Base-by-base conservation (phyloP, 768 basidiomycete species). In the Mycena vulgaris region DNA sequence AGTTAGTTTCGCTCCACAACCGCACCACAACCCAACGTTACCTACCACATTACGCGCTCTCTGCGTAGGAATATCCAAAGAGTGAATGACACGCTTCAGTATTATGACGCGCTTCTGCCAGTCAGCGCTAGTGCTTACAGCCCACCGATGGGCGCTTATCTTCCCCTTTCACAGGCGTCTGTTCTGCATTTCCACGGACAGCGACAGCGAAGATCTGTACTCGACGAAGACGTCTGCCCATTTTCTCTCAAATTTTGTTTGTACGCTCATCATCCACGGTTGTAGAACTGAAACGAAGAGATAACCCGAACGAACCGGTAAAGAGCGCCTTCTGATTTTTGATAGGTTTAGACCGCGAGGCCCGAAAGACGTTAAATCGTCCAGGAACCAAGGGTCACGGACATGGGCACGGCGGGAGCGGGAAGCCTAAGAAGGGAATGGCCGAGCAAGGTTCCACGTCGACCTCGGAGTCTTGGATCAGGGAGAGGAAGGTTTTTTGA, bases 161-260 rank as follows among this genome's bases (percentile, higher is more conserved):
- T 30, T 30, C 25, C 31, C n/a, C 47, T 25, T 45, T 27, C 25
- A 45, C 19, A 64, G 63, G 42, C 63, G 53, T 42, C 10, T 64
- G 40, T 37, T 55, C 8, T 47, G 42, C 42, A 51, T 52, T 27
- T 28, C 51, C 49, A 52, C 40, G 37, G 49, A 52, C 42, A 23
- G 23, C 63, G n/a, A 40, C 39, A 55, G 39, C 17, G 52, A 64
- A 42, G 63, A 64, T 55, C 42, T 33, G 63, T 47, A 53, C n/a
- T 25, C 40, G 21, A 37, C 39, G 27, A 48, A 60, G 4, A 25
- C 63, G 63, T 64, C 56, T 25, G 53, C n/a, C 7, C 16, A 13
- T 27, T 23, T 48, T 9, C 8, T 25, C 21, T 37, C 16, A 45
- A 25, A 13, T 14, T 30, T 33, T n/a, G 28, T 10, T 25, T 16